Evolutionary conservation across 345 rosid species (phyloP), one percentile per base, ranked within the genome.

Genomic region (Populus ilicifolia): DNA sequence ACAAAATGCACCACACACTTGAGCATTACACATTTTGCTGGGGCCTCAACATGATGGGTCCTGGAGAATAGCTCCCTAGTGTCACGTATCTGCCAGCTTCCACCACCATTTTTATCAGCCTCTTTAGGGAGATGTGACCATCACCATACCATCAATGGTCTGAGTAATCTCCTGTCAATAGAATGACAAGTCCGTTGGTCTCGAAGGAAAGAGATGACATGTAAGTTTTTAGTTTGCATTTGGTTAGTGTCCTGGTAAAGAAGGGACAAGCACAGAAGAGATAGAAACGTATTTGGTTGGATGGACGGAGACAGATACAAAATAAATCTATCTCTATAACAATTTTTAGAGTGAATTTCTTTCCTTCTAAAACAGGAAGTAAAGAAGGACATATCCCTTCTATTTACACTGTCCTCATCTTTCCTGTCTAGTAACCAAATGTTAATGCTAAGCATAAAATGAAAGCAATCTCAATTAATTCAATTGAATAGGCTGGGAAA

Each of bases 71-170:
- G 87, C 80, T 96, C 97, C 61, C 98, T 80, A 2, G 93, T 91
- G 81, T 96, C 98, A 73, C 82, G 79, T 18, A 91, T 90, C 75
- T 84, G 89, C 99, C 99, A 96, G 81, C 85, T 94, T 77, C 99
- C 97, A 38, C 98, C 98, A 6, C 95, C 98, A 77, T 89, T 94
- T 77, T 77, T 88, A 80, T 89, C 97, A 33, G 99, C 97, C 84
- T 92, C 98, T 80, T 93, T 98, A 27, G 99, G 98, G 64, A 97
- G 97, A 83, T 93, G 92, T 84, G 94, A 96, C 97, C 97, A 88
- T 91, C 87, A 91, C 70, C 74, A 74, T 79, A 73, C 93, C 94
- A 72, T 85, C 84, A 61, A 80, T 87, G 21, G 83, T 84, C 84
- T 89, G 94, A 63, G 91, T 74, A 35, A 96, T 90, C 79, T 92